Conservation (phyloP, 257 asterid genomes). For the Ajuga chamaepitys region DNA sequence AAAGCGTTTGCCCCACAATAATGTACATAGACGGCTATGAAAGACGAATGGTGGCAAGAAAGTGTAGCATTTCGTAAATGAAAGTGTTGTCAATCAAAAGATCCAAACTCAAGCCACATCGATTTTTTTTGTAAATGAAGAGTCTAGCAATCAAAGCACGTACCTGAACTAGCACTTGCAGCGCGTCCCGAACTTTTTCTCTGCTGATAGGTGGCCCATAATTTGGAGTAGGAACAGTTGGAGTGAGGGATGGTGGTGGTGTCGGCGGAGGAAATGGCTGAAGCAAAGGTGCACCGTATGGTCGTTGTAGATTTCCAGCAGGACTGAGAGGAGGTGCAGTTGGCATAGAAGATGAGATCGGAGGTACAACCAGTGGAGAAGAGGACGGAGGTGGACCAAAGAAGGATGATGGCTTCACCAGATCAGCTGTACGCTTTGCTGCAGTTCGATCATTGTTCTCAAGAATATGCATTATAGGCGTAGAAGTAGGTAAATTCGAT, state of each 20-base stretch:
- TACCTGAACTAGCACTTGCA: conserved; percentile 82
- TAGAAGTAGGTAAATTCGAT: conserved; percentile 42
- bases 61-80: too few species aligned
- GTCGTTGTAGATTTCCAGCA: conserved; percentile 54
- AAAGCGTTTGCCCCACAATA: too few species aligned
- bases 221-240: conserved; percentile 46
- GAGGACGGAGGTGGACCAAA: conserved; percentile 64
- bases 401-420: conserved; percentile 85
- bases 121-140: background rate
- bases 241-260: conserved; percentile 93
- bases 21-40: too few species aligned
- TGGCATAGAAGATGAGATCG: conserved; percentile 60
- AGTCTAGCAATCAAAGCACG: background rate
- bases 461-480: conserved; percentile 50
- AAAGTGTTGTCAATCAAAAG: too few species aligned
- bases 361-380: conserved; percentile 47
- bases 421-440: conserved; percentile 45
- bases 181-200: conserved; percentile 86
- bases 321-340: conserved; percentile 77
- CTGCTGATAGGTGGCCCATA: conserved; percentile 50
- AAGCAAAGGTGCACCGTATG: conserved; percentile 91
- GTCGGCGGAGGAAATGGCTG: conserved; percentile 99
- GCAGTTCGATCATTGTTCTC: conserved; percentile 42
- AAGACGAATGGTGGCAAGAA: too few species aligned
- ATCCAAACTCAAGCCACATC: background rate